Evolutionary conservation across 768 basidiomycete genomes (phyloP).

Genomic region (Boletus rufocinnamomeus): DNA sequence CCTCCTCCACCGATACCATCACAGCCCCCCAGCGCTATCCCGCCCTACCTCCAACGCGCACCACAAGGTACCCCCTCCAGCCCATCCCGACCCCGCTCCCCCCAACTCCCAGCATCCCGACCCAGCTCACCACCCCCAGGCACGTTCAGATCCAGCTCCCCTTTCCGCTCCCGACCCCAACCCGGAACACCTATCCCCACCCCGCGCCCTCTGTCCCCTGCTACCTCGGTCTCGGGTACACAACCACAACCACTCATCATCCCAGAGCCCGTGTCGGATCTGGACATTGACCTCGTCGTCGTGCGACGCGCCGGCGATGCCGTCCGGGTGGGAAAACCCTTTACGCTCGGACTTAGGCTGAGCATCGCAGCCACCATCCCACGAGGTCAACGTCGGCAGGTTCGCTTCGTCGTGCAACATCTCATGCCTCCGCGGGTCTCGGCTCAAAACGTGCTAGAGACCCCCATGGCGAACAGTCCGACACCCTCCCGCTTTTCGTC

Average conservation of each 20-base stretch:
- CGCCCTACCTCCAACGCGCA: conserved; percentile 70
- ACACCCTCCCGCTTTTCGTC: conserved; percentile 12
- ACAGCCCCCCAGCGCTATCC: conserved; percentile 70
- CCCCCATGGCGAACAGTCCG: background rate
- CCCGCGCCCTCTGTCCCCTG: conserved; percentile 35
- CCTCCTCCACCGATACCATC: conserved; percentile 26
- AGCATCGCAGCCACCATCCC: conserved; percentile 50
- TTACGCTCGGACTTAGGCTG: conserved; percentile 56
- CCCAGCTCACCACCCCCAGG: conserved; percentile 56
- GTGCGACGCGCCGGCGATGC: conserved; percentile 46
- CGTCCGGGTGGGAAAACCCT: conserved; percentile 57
- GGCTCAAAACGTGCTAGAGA: conserved; percentile 14
- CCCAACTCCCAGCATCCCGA: conserved; percentile 52
- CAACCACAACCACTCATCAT: conserved; percentile 25
- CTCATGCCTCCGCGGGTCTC: conserved; percentile 45
- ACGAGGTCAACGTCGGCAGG: conserved; percentile 38
- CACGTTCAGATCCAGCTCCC: conserved; percentile 47
- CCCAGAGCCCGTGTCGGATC: conserved; percentile 34
- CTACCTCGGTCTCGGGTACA: conserved; percentile 24
- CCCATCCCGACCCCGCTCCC: conserved; percentile 59
- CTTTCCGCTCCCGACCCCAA: conserved; percentile 37
- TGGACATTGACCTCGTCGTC: conserved; percentile 62
- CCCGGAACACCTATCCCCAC: conserved; percentile 29
- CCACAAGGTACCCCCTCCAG: conserved; percentile 37
- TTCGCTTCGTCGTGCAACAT: conserved; percentile 67